These are phyloP conservation scores for Westerdykella ornata DNA, from an alignment of 2,329 filamentous ascomycete species.

Conservation along the genomic window DNA sequence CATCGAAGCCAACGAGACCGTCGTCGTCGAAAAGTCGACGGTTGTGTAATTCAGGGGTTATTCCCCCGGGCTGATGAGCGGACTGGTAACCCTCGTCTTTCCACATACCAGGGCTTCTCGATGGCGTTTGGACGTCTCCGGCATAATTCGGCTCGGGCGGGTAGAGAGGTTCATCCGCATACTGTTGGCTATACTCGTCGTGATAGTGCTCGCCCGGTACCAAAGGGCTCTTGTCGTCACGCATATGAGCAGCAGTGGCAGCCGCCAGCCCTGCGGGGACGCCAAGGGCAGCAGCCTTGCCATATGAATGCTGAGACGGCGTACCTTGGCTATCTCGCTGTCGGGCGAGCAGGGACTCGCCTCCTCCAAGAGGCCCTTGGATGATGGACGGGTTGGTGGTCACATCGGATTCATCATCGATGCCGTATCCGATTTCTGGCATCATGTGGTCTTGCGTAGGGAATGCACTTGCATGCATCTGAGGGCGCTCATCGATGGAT, in stretches of 20 bases:
- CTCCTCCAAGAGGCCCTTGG: slow-evolving; percentile 61
- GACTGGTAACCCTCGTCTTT: slow-evolving; percentile 88
- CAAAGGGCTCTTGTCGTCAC: slow-evolving; percentile 19
- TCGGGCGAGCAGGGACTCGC: slow-evolving; percentile 28
- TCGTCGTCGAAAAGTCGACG: slow-evolving; percentile 52
- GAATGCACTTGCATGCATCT: slow-evolving; percentile 62
- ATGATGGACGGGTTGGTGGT: slow-evolving; percentile 82
- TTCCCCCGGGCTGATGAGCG: slow-evolving; percentile 53
- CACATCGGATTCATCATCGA: slow-evolving; percentile 56
- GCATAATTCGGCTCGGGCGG: slow-evolving; percentile 24
- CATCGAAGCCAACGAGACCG: slow-evolving; percentile 48
- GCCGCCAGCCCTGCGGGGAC: slow-evolving; percentile 50
- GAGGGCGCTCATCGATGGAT: slow-evolving; percentile 43
- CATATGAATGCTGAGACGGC: slow-evolving; percentile 22
- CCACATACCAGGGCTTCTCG: slow-evolving; percentile 50
- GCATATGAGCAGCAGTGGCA: slow-evolving; percentile 40
- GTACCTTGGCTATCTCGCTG: slow-evolving; percentile 32
- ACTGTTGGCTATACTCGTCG: slow-evolving; percentile 32
- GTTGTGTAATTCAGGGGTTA: slow-evolving; percentile 41
- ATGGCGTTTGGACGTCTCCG: slow-evolving; percentile 28
- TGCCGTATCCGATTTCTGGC: slow-evolving; percentile 66
- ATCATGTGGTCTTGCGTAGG: slow-evolving; percentile 64
- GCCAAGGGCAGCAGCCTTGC: slow-evolving; percentile 34
- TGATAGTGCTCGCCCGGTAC: slow-evolving; percentile 28
- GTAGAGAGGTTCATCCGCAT: slow-evolving; percentile 31